Evolutionary conservation across 2,329 filamentous ascomycete genomes (phyloP), one percentile per base, ranked within the genome.

Genomic region (Emmonsiellopsis sp.): DNA sequence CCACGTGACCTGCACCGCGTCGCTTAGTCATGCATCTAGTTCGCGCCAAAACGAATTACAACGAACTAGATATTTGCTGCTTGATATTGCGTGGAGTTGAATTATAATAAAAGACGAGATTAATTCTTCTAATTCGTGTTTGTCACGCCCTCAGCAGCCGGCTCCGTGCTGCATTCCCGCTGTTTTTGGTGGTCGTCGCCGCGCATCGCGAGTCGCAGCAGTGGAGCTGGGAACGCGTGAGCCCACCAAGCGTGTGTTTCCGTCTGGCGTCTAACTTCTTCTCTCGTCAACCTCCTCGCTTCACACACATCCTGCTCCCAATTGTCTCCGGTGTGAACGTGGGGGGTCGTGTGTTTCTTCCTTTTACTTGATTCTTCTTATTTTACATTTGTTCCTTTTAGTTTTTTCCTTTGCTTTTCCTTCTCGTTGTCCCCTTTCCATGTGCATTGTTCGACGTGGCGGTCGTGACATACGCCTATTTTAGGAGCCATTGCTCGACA

Each of bases 211-310:
- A 45, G 16, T 20, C 40, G n/a, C 32, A 20, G 32, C 8, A n/a
- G 50, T 52, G 50, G 50, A 52, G 40, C 50, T 42, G 37, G 41
- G 11, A 15, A 52, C 50, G 50, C 50, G 50, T 45, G 40, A 52
- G 50, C 32, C 50, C 30, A 38, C 32, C 50, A 45, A 38, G 50
- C 50, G 40, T 49, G 46, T 49, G 34, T 38, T 48, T 30, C 46
- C 35, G n/a, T n/a, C 40, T 44, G 49, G 49, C 49, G 49, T 46
- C 41, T 35, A 20, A 44, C 42, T n/a, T 10, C 42, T 30, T 45
- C 16, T 8, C 31, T 37, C 32, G 10, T 45, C 34, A 37, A 10
- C 30, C 26, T 45, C 2, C 26, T 30, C 11, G 9, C 13, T 52
- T 37, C 50, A 40, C 41, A 38, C 41, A 46, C 41, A 32, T 26